Evolutionary conservation across 2,329 filamentous ascomycete genomes (phyloP).

Genomic region (Diaporthe australafricana): DNA sequence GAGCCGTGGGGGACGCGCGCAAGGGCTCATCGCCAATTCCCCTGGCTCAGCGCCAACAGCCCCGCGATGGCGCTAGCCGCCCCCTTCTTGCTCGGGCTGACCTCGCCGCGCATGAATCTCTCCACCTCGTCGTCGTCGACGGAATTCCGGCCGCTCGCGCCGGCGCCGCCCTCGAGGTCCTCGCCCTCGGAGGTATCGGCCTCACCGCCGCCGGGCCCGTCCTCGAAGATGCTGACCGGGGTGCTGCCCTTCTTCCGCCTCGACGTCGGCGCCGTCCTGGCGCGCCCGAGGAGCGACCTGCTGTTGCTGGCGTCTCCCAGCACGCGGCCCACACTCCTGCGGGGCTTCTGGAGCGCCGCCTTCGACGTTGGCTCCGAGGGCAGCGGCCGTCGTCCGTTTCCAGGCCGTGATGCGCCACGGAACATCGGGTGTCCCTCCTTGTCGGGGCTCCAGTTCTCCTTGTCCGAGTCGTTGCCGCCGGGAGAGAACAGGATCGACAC

Average conservation of each 20-base stretch:
- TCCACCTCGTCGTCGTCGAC: constrained; percentile 72
- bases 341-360: constrained; percentile 45
- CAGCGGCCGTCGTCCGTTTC: constrained; percentile 49
- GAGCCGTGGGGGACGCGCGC: not conserved
- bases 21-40: constrained; percentile 79
- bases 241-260: constrained; percentile 47
- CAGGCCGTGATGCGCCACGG: constrained; percentile 40
- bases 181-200: constrained; percentile 28
- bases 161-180: constrained; percentile 12
- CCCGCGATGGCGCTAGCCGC: constrained; percentile 92
- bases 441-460: constrained; percentile 86
- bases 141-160: constrained; percentile 38
- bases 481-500: constrained; percentile 55
- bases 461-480: constrained; percentile 83
- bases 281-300: constrained; percentile 49
- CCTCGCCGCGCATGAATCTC: constrained; percentile 76
- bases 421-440: constrained; percentile 55
- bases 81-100: constrained; percentile 77
- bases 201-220: constrained; percentile 44
- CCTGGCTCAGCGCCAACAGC: constrained; percentile 88
- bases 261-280: constrained; percentile 55
- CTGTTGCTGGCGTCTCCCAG: constrained; percentile 54
- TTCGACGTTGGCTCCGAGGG: constrained; percentile 41
- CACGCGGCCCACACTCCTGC: constrained; percentile 53
- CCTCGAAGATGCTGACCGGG: constrained; percentile 65